A percentile compares a stretch with the other conserved stretches of the same genome.
These are phyloP conservation scores for Tolypocladium ovalisporum DNA, from an alignment of 2,329 filamentous ascomycete genomes.

Conservation along the genomic window DNA sequence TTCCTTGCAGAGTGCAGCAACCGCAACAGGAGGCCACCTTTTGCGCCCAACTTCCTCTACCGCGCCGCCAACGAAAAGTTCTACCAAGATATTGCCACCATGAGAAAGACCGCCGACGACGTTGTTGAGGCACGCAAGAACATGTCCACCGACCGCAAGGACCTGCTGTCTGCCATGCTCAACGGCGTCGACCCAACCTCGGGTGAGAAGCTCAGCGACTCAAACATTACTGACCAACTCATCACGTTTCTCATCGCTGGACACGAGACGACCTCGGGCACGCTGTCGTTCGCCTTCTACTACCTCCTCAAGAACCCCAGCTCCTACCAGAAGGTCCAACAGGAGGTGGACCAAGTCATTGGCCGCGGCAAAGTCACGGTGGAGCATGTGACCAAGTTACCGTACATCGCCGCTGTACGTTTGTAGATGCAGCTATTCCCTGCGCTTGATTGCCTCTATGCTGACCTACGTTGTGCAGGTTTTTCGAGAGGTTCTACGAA, in stretches of 20 bases:
- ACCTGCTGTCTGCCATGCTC: slow-evolving; percentile 61
- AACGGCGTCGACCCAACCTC: slow-evolving; percentile 56
- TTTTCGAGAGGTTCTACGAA: slow-evolving; percentile 54
- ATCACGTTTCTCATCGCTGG: slow-evolving; percentile 63
- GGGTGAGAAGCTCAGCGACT: slow-evolving; percentile 51
- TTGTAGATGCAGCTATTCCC: background rate
- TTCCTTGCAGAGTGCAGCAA: slow-evolving; percentile 46
- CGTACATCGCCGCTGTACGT: slow-evolving; percentile 50
- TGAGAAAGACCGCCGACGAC: slow-evolving; percentile 46
- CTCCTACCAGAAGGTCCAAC: slow-evolving; percentile 47
- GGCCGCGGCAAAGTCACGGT: slow-evolving; percentile 45
- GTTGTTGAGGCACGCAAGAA: slow-evolving; percentile 48
- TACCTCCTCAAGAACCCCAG: slow-evolving; percentile 53
- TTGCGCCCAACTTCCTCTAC: slow-evolving; percentile 37
- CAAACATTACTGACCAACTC: slow-evolving; percentile 57
- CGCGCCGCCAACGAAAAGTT: slow-evolving; percentile 38
- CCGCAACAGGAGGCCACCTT: slow-evolving; percentile 34
- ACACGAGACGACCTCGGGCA: slow-evolving; percentile 61
- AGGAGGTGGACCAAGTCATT: slow-evolving; percentile 57
- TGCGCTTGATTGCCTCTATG: background rate
- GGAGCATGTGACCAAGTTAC: slow-evolving; percentile 52
- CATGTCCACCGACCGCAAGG: slow-evolving; percentile 46
- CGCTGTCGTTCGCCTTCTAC: slow-evolving; percentile 55
- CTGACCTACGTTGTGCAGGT: slow-evolving; percentile 19
- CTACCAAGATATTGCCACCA: slow-evolving; percentile 38